phyloP scores from a whole-genome alignment of 1,139 yeast genomes.

The Geotrichum europaeum region DNA sequence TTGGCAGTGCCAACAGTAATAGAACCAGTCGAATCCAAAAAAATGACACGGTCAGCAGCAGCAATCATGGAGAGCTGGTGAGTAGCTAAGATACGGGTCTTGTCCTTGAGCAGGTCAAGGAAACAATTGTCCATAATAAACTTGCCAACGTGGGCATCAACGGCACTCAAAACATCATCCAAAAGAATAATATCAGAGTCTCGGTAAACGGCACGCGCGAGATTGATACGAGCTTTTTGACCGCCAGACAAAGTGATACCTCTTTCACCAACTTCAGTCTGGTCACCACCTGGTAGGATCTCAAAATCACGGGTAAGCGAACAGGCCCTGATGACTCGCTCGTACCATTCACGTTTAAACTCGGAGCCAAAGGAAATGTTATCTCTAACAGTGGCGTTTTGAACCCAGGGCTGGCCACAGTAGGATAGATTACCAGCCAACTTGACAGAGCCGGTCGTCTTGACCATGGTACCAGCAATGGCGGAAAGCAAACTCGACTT shows the following conservation, averaged over 20 bases:
- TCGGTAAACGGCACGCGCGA: slow-evolving; percentile 81
- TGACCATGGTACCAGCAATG: slow-evolving; percentile 55
- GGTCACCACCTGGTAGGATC: slow-evolving; percentile 72
- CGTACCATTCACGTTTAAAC: slow-evolving; percentile 50
- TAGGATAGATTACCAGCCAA: slow-evolving; percentile 37
- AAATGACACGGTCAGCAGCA: slow-evolving; percentile 60
- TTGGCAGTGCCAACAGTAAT: slow-evolving; percentile 55
- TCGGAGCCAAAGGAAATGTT: slow-evolving; percentile 68
- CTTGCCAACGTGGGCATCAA: slow-evolving; percentile 85
- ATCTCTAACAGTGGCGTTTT: slow-evolving; percentile 70
- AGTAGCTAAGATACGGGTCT: slow-evolving; percentile 75
- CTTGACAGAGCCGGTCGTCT: slow-evolving; percentile 43
- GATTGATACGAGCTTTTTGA: slow-evolving; percentile 78
- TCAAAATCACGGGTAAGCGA: slow-evolving; percentile 64
- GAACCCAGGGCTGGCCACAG: slow-evolving; percentile 74
- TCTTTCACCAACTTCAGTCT: slow-evolving; percentile 85
- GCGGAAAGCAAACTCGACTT: slow-evolving; percentile 60
- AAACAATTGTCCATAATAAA: slow-evolving; percentile 71
- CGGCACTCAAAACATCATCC: slow-evolving; percentile 88
- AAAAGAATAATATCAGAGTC: slow-evolving; percentile 59
- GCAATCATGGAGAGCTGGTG: slow-evolving; percentile 71
- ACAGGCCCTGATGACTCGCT: slow-evolving; percentile 55
- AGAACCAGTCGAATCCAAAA: slow-evolving; percentile 60
- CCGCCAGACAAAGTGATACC: slow-evolving; percentile 93
- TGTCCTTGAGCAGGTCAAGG: slow-evolving; percentile 48